phyloP scores from a whole-genome alignment of 1,284 basidiomycete genomes.

The Moesziomyces sp. region DNA sequence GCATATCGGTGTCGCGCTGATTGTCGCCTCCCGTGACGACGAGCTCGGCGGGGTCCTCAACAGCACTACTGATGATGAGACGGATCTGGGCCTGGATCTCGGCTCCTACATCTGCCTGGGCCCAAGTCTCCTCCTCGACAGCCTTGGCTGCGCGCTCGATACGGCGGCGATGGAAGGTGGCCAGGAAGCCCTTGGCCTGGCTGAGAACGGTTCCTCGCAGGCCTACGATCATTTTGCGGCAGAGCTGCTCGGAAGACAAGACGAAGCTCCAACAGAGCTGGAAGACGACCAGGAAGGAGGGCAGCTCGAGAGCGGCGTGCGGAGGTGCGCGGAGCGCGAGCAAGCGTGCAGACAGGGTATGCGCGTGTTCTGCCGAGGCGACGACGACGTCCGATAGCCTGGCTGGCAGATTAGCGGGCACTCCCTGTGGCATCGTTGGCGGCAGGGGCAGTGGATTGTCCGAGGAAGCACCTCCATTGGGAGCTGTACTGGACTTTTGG shows the following conservation, averaged over 20 bases:
- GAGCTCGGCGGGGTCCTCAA: slow-evolving; percentile 78
- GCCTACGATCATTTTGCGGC: slow-evolving; percentile 88
- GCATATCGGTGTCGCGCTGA: neutral
- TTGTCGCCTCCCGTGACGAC: slow-evolving; percentile 29
- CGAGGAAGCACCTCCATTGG: neutral
- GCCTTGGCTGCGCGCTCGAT: slow-evolving; percentile 85
- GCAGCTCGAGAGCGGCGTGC: slow-evolving; percentile 78
- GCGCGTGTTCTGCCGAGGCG: slow-evolving; percentile 83
- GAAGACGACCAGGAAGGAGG: slow-evolving; percentile 83
- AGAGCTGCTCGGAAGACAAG: slow-evolving; percentile 83
- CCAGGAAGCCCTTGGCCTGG: slow-evolving; percentile 86
- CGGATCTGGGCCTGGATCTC: slow-evolving; percentile 78
- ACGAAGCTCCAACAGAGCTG: slow-evolving; percentile 89
- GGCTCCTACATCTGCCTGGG: slow-evolving; percentile 78
- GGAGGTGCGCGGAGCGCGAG: slow-evolving; percentile 75
- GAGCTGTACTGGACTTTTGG: neutral
- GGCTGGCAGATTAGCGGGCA: slow-evolving; percentile 69
- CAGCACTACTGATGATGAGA: slow-evolving; percentile 81
- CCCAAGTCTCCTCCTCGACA: slow-evolving; percentile 92
- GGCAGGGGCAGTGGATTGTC: slow-evolving; percentile 8
- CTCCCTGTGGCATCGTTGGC: slow-evolving; percentile 46
- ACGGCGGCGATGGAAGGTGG: slow-evolving; percentile 83
- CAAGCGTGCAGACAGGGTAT: slow-evolving; percentile 81
- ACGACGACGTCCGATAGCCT: slow-evolving; percentile 77
- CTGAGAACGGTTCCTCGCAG: slow-evolving; percentile 71